phyloP scores from a whole-genome alignment of 805 yeast species.

The Ogataea thermomethanolica region DNA sequence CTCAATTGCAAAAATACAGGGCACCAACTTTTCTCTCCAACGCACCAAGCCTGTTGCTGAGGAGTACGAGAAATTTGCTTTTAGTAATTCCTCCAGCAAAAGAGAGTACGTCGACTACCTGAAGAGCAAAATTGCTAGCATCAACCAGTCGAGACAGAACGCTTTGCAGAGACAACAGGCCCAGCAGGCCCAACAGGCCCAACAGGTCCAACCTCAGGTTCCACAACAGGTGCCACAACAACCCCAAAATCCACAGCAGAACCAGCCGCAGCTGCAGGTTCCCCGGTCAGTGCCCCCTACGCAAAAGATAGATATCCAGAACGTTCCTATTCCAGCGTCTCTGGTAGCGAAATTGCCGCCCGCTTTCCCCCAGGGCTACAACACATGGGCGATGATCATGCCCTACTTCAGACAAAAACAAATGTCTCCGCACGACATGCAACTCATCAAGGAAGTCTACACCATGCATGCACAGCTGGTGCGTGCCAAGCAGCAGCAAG shows the following conservation, averaged over 20 bases:
- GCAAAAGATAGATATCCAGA: constrained; percentile 45
- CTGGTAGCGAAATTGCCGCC: constrained; percentile 66
- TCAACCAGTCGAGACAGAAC: constrained; percentile 35
- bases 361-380: constrained; percentile 65
- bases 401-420: constrained; percentile 54
- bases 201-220: constrained; percentile 22
- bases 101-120: constrained; percentile 54
- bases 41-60: constrained; percentile 56
- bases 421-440: constrained; percentile 55
- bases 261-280: constrained; percentile 20
- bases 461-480: constrained; percentile 61
- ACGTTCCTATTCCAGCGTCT: constrained; percentile 68
- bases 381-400: constrained; percentile 78
- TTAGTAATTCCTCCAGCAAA: constrained; percentile 52
- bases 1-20: constrained; percentile 34
- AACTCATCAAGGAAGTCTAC: constrained; percentile 63
- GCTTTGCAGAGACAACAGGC: constrained; percentile 24
- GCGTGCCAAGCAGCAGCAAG: constrained; percentile 36
- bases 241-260: constrained; percentile 28
- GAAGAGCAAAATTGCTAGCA: constrained; percentile 36
- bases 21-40: constrained; percentile 29
- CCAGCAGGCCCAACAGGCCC: constrained; percentile 26
- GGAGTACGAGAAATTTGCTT: constrained; percentile 68
- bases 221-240: constrained; percentile 24
- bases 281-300: constrained; percentile 7